phyloP scores from a whole-genome alignment of 257 asterid genomes.

The Solanum virginianum region DNA sequence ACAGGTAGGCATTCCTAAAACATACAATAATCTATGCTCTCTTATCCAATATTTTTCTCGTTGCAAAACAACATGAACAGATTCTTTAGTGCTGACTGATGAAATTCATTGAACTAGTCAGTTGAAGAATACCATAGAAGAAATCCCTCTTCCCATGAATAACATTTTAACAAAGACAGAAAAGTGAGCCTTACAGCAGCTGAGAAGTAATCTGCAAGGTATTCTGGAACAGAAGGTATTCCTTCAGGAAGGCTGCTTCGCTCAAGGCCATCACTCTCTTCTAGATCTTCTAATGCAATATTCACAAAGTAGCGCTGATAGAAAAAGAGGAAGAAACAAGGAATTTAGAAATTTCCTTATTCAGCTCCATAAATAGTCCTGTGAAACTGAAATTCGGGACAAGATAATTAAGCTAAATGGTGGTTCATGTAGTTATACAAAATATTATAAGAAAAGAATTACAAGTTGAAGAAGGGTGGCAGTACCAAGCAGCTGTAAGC shows the following conservation, averaged over 20 bases:
- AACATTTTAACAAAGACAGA: background rate
- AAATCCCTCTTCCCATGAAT: background rate
- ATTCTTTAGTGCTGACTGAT: background rate
- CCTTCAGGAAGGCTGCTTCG: slow-evolving; percentile 63
- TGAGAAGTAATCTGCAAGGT: slow-evolving; percentile 69
- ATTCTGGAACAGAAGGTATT: slow-evolving; percentile 60
- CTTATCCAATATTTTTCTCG: background rate
- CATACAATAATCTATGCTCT: background rate
- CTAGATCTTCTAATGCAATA: slow-evolving; percentile 29
- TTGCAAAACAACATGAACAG: background rate
- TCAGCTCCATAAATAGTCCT: background rate
- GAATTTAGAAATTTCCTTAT: background rate
- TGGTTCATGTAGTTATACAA: background rate
- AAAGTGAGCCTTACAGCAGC: slow-evolving; percentile 45
- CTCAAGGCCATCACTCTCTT: slow-evolving; percentile 48
- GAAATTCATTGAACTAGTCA: background rate
- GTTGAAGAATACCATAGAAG: background rate
- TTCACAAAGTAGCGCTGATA: slow-evolving; percentile 57
- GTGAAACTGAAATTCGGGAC: background rate
- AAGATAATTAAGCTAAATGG: background rate
- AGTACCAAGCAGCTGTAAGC: slow-evolving; percentile 90
- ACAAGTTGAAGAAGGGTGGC: slow-evolving; percentile 6
- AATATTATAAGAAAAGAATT: background rate
- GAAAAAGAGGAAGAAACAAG: slow-evolving; percentile 1
- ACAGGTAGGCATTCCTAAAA: background rate